Conservation (phyloP, 78 protist species). For the Cavenderia fasciculata region DNA sequence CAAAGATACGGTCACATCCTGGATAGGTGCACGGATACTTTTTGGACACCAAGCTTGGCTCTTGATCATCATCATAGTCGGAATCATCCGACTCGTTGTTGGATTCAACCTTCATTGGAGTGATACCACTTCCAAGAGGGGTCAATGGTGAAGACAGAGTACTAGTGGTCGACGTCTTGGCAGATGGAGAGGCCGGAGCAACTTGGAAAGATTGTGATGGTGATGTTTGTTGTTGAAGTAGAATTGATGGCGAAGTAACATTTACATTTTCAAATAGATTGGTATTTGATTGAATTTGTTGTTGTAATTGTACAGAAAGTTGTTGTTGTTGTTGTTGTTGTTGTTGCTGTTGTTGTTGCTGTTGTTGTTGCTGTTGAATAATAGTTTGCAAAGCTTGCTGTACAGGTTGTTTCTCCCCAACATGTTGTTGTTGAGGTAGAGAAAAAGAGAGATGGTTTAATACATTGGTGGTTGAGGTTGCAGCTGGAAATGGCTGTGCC, state of each 20-base stretch:
- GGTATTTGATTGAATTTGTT: too few species aligned
- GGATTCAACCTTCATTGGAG: background rate
- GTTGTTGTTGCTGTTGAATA: background rate
- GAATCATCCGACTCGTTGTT: background rate
- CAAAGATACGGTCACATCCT: conserved; percentile 37
- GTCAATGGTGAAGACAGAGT: background rate
- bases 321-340: conserved; percentile 7
- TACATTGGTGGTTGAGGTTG: background rate
- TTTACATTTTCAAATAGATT: too few species aligned
- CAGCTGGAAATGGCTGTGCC: background rate
- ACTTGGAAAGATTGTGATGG: background rate
- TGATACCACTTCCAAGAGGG: background rate
- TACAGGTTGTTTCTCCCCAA: too few species aligned
- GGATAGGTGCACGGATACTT: conserved; percentile 16
- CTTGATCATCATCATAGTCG: background rate
- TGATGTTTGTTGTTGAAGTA: background rate
- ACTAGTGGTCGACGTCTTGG: too few species aligned
- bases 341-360: background rate
- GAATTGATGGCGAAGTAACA: background rate
- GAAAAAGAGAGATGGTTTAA: background rate
- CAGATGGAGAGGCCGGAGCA: background rate
- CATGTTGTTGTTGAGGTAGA: background rate
- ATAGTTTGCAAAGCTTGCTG: background rate
- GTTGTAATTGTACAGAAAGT: too few species aligned
- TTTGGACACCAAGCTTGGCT: background rate